These are phyloP conservation scores for Salisapilia sapeloensis DNA, from an alignment of 352 stramenopile species.

Conservation along the genomic window DNA sequence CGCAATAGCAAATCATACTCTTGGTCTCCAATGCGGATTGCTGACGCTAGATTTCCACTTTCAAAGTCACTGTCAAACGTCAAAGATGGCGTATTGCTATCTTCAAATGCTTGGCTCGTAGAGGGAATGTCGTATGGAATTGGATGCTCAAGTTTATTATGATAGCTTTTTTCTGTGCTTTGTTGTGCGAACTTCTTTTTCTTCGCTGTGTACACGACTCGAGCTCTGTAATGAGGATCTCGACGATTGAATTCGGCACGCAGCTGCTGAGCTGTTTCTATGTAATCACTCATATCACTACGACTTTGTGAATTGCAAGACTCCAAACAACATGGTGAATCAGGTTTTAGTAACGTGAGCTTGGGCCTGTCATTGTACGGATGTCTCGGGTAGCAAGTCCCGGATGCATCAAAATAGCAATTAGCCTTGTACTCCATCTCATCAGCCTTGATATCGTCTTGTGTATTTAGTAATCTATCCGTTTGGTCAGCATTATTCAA, in stretches of 20 bases:
- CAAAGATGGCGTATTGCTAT: constrained; percentile 13
- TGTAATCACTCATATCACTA: constrained; percentile 4
- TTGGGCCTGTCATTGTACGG: constrained; percentile 3
- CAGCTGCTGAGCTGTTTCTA: constrained; percentile 8
- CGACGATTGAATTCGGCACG: constrained; percentile 15
- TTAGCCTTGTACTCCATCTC: constrained; percentile 2
- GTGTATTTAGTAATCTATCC: constrained; percentile 2
- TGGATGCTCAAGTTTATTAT: constrained; percentile 1
- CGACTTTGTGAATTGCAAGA: constrained; percentile 5
- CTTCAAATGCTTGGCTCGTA: constrained; percentile 6
- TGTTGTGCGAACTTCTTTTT: constrained; percentile 1
- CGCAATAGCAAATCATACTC: constrained; percentile 87
- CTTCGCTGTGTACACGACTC: constrained; percentile 20
- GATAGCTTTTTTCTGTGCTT: constrained; percentile 7
- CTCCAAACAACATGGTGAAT: constrained; percentile 6
- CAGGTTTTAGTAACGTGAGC: constrained; percentile 2
- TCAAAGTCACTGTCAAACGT: constrained; percentile 89
- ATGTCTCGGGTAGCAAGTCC: constrained; percentile 10
- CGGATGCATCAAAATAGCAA: constrained; percentile 3
- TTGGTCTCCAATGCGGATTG: constrained; percentile 57
- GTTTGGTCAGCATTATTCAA: not conserved
- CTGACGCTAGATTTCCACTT: constrained; percentile 80
- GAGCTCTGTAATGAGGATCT: constrained; percentile 14
- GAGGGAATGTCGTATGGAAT: constrained; percentile 20
- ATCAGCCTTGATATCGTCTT: not conserved